Percentiles rank a stretch among this genome's conserved stretches.
Evolutionary conservation across 148 eudicot species (phyloP).

Genomic region (Chenopodium album): DNA sequence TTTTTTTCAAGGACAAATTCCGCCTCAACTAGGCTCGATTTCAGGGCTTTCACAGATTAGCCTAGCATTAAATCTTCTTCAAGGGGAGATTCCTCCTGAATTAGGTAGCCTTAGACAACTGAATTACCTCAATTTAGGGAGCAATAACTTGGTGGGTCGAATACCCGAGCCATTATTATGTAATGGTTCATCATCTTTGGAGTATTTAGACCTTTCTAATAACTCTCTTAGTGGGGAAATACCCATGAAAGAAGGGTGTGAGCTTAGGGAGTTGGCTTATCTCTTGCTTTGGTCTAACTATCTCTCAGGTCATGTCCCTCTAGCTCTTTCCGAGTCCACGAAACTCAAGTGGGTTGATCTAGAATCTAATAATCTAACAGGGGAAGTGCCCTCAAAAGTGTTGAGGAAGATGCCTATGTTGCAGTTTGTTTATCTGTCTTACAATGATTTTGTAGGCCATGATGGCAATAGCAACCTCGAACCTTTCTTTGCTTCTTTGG

Average conservation of each 20-base stretch:
- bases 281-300: constrained; percentile 76
- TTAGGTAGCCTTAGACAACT: constrained; percentile 48
- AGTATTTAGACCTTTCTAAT: constrained; percentile 79
- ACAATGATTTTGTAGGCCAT: constrained; percentile 66
- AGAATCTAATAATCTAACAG: constrained; percentile 58
- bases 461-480: constrained; percentile 58
- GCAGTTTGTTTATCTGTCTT: constrained; percentile 62
- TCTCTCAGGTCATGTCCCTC: constrained; percentile 56
- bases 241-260: constrained; percentile 56
- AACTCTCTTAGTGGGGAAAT: constrained; percentile 66
- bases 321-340: constrained; percentile 56
- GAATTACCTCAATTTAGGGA: constrained; percentile 61
- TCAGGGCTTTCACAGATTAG: constrained; percentile 53
- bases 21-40: constrained; percentile 55
- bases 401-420: constrained; percentile 45
- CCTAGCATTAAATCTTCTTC: constrained; percentile 56
- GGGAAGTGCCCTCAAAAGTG: constrained; percentile 57
- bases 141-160: constrained; percentile 55
- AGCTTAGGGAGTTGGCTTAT: constrained; percentile 49
- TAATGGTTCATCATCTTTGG: constrained; percentile 47
- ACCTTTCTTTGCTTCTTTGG: constrained; percentile 62
- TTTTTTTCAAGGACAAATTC: constrained; percentile 62
- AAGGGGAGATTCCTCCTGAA: constrained; percentile 58
- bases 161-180: constrained; percentile 57
- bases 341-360: constrained; percentile 70